Percentiles rank a stretch among this genome's conserved stretches.
Conservation (phyloP, 139 green algal species). For the Chlamydomonas sp. region DNA sequence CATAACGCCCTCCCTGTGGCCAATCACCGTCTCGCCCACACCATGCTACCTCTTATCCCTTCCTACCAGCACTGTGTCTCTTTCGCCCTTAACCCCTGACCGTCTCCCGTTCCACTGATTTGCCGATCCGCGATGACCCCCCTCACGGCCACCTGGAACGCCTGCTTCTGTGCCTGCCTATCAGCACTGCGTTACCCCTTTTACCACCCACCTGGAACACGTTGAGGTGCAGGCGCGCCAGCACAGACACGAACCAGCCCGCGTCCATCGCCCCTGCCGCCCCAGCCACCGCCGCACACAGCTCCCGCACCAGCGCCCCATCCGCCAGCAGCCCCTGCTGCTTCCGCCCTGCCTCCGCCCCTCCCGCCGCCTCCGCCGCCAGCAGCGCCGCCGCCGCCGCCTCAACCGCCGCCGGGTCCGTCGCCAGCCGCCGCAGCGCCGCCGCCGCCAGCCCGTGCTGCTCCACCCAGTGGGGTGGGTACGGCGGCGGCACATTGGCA, state of each 20-base stretch:
- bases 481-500: constrained; percentile 49
- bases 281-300: neutral
- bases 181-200: too few species aligned
- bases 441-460: constrained; percentile 48
- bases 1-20: too few species aligned
- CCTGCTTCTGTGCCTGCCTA: too few species aligned
- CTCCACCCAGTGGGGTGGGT: constrained; percentile 50
- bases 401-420: neutral
- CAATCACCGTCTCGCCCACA: too few species aligned
- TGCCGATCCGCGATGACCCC: neutral
- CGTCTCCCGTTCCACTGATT: too few species aligned
- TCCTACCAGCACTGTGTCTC: too few species aligned
- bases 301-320: neutral
- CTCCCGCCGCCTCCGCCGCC: neutral
- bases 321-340: too few species aligned
- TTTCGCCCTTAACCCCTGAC: too few species aligned
- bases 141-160: neutral
- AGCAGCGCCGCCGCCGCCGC: neutral
- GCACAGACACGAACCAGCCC: constrained; percentile 53
- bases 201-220: constrained; percentile 53
- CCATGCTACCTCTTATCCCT: too few species aligned
- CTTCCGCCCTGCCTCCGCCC: neutral
- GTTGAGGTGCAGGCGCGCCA: constrained; percentile 65
- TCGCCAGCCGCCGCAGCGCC: constrained; percentile 22
- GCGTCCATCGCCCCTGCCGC: neutral